Conservation (phyloP, 176 grass and related monocot genomes). For the Elaeis guineensis region DNA sequence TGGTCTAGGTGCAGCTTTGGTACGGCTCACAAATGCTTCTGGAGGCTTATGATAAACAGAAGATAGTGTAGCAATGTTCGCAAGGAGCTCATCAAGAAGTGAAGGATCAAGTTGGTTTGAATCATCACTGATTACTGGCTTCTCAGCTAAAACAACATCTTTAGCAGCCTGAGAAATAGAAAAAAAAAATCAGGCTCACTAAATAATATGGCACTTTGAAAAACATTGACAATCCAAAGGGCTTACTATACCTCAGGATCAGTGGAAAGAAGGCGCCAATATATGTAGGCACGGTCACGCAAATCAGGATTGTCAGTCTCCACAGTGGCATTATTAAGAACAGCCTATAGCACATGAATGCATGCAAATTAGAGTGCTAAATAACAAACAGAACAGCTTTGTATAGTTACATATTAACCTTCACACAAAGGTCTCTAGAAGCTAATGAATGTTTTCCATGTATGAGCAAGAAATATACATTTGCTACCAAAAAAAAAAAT, state of each 20-base stretch:
- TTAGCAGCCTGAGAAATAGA: slow-evolving; percentile 73
- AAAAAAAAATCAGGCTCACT: background rate
- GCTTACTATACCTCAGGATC: slow-evolving; percentile 81
- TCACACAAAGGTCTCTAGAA: too few species aligned
- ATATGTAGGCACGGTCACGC: slow-evolving; percentile 96
- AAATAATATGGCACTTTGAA: slow-evolving; percentile 10
- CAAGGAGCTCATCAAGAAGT: slow-evolving; percentile 90
- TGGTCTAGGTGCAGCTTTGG: slow-evolving; percentile 49
- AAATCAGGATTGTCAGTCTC: slow-evolving; percentile 99
- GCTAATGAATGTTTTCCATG: too few species aligned
- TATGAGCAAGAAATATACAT: too few species aligned
- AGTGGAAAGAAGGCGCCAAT: slow-evolving; percentile 99
- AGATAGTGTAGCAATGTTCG: slow-evolving; percentile 94
- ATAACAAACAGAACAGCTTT: background rate
- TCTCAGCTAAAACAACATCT: slow-evolving; percentile 96
- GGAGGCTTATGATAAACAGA: slow-evolving; percentile 98
- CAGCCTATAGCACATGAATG: slow-evolving; percentile 50
- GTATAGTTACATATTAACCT: too few species aligned
- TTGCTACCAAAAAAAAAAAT: too few species aligned
- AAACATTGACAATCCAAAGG: background rate
- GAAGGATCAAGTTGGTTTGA: slow-evolving; percentile 87
- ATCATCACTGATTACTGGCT: slow-evolving; percentile 94
- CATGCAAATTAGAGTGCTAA: slow-evolving; percentile 16
- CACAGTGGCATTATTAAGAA: slow-evolving; percentile 98
- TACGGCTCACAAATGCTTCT: slow-evolving; percentile 80